Evolutionary conservation across 306 rosid species (phyloP), one percentile per base, ranked within the genome.

Genomic region (Quercus ilex): DNA sequence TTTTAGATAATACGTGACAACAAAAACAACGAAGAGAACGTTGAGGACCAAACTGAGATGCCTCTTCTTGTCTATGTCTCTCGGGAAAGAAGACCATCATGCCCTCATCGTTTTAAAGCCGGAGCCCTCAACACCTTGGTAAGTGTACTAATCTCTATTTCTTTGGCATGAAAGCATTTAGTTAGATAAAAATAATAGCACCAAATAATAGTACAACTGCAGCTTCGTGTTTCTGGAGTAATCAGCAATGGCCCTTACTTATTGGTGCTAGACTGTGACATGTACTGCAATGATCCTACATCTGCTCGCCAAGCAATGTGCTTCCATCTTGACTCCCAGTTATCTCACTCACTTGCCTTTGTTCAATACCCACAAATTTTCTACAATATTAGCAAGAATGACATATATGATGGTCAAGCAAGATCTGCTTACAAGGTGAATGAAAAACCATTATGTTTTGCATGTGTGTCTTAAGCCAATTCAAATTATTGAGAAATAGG

Each of bases 111-210:
- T 87, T 91, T 88, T 91, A 93, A 91, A 79, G 98, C 93, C 20
- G 97, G 94, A 76, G 92, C 97, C 2, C 88, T 88, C 57, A 93
- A 93, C 78, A 88, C 74, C 73, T 88, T 93, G 46, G 93, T 90
- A 89, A n/a, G 72, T 69, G 49, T 65, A 49, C 53, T 49, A 49
- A 49, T 49, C 2, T 77, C 57, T 18, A 17, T 80, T 21, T 20
- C 19, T 65, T 38, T 69, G 33, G 67, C 49, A 58, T 20, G 1
- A 5, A 2, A 49, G 53, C 65, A 58, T 19, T 1, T 19, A 21
- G 4, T 19, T 58, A 19, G 6, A 58, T 58, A 58, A 7, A 19
- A 58, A 20, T 21, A 58, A 58, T 8, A 25, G 21, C 65, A 1
- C 65, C 10, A n/a, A 58, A 18, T 19, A 7, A 18, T 19, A 3